Conservation (phyloP, 192 early-diverging fungal species). For the Blastocladiella britannica region DNA sequence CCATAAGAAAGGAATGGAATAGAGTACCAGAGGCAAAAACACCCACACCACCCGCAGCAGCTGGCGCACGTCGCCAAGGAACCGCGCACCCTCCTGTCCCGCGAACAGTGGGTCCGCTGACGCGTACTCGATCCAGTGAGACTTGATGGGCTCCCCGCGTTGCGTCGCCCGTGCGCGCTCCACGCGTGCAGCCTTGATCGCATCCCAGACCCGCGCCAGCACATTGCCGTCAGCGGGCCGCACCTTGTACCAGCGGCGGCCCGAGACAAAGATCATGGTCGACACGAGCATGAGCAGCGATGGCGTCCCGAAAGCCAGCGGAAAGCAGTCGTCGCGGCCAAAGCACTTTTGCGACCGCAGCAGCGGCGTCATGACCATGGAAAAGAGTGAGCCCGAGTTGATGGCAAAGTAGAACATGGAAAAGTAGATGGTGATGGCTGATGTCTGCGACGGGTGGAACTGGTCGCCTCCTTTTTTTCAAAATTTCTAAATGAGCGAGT, state of each 20-base stretch:
- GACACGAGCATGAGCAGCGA: slow-evolving; percentile 29
- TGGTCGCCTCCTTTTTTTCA: no score
- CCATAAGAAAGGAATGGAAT: no score
- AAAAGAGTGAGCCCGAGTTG: slow-evolving; percentile 42
- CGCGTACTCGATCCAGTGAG: neutral
- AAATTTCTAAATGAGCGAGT: no score
- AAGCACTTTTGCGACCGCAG: slow-evolving; percentile 2
- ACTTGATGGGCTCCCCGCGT: neutral
- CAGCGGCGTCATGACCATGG: slow-evolving; percentile 26
- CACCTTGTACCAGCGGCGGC: slow-evolving; percentile 26
- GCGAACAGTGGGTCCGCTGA: neutral
- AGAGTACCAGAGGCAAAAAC: neutral
- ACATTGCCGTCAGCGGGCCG: slow-evolving; percentile 37
- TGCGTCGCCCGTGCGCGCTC: neutral
- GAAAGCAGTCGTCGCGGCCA: slow-evolving; percentile 35
- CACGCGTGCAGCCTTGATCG: slow-evolving; percentile 11
- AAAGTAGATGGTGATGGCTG: slow-evolving; percentile 38
- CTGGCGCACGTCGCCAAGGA: neutral
- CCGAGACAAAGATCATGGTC: slow-evolving; percentile 22
- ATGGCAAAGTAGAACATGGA: slow-evolving; percentile 68
- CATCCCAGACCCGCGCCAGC: slow-evolving; percentile 24
- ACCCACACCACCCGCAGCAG: neutral
- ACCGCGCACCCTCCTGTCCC: no score
- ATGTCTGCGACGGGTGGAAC: slow-evolving; percentile 28
- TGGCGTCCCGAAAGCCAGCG: slow-evolving; percentile 34